Evolutionary conservation across 2,329 filamentous ascomycete genomes (phyloP), one percentile per base, ranked within the genome.

Genomic region (Periconia sp.): DNA sequence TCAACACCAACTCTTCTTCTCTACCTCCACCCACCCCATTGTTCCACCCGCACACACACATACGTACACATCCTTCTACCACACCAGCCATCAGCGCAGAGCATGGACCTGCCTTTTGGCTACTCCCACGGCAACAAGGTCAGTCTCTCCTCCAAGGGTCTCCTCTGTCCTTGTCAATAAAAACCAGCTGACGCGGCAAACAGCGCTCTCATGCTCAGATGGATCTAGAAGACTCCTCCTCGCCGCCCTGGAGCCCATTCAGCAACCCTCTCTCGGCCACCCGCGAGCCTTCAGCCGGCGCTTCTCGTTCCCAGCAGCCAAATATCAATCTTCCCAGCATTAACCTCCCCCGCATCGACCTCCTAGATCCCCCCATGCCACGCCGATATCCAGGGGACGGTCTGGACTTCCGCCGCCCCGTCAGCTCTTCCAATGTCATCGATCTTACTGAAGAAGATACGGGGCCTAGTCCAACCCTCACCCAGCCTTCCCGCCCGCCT

Each of bases 391-490:
- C 74, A 14, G 79, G 82, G n/a, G 81, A 84, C 71, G 82, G 82
- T 3, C 72, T 78, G 43, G 83, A 85, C 57, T 81, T 76, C 56
- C 74, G 83, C 54, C 74, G 81, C 55, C 83, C 83, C 1, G 69
- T 76, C 15, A 74, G 76, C 15, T 70, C 75, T 71, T 55, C 59
- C 14, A 54, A 58, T 23, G 49, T 70, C 33, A 68, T 70, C 8
- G 71, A 74, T 52, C 66, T 73, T 37, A 71, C 70, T 2, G 62
- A 64, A 10, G 66, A 73, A 30, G 64, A 68, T 40, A 59, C 60
- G 50, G 59, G 49, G 43, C 62, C 56, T 30, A 42, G 52, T 8
- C 60, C 61, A 46, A 57, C 61, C 52, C 72, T 67, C 52, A 63
- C 69, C 20, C 17, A 7, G 10, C 10, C 17, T 17, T 6, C 10